Evolutionary conservation across 768 basidiomycete genomes (phyloP), one percentile per base, ranked within the genome.

Genomic region (Lactarius hengduanensis): DNA sequence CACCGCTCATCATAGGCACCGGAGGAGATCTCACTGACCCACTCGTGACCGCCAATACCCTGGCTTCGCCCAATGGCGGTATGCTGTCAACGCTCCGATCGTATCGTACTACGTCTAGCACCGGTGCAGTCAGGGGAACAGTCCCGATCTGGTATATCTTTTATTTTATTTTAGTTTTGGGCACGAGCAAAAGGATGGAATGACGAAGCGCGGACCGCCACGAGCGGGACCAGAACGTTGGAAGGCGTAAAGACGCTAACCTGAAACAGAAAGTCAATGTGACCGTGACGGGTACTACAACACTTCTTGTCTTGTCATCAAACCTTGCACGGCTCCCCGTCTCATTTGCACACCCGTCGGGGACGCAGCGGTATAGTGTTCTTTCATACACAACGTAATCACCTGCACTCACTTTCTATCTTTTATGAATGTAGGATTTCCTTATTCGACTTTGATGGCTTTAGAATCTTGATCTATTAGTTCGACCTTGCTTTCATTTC

Each of bases 1-100:
- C 65, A 66, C 65, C 65, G 65, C 61, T 55, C 59, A 47, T 65
- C 40, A 61, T 61, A 55, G 64, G 53, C 59, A 65, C 64, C 59
- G 59, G 50, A 20, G 53, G 54, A 41, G 50, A 59, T 53, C 41
- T 56, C 28, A 3, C 15, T 43, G 28, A 32, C 15, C 53, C 40
- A 32, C 36, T 53, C 45, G 41, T 43, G 20, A 61, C 30, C 63
- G 59, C 41, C 56, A 61, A 41, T 50, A 22, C 16, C 40, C 64
- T 32, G 63, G 57, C 38, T 58, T 30, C 34, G n/a, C 6, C 36
- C 26, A 59, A 36, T 38, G 32, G 20, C 9, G 8, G 50, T 41
- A 61, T 57, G 57, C 65, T 54, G 65, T 58, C 47, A 53, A 55
- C 15, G 36, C 20, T 58, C 57, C 65, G 65, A 66, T 66, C 50